Evolutionary conservation across 352 stramenopile genomes (phyloP), one percentile per base, ranked within the genome.

Genomic region (Phytopythium sindhum): DNA sequence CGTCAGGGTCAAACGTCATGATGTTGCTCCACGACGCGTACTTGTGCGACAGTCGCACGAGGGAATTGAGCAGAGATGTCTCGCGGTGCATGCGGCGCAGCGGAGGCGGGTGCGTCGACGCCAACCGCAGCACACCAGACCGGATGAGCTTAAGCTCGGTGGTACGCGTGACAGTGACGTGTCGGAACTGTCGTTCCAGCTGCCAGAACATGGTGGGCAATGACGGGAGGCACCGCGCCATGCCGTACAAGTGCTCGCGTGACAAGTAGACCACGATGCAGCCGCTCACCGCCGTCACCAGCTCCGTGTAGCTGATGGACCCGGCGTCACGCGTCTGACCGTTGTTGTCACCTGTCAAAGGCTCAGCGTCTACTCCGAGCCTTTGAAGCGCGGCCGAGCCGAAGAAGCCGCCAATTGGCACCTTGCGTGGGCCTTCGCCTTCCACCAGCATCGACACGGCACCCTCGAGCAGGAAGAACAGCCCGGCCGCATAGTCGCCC

Each of bases 381-480:
- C 54, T 31, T 26, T 69, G 63, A 53, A 87, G 48, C 26, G 78
- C 72, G 19, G 74, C 74, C 2, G 66, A 82, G 5, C 78, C 78
- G 28, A 87, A 87, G 66, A 75, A 84, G 0, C 78, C 78, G 2
- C 78, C 78, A 8, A 84, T 60, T 1, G 76, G 76, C 4, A 81
- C 66, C 19, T 57, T 63, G 21, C 76, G 63, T 21, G 77, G 61
- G 9, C 63, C 47, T 48, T 68, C 65, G 6, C 60, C 68, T n/a
- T 78, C 67, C 0, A 73, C 19, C 41, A 68, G 50, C 23, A 72
- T 57, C 0, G 64, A 73, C 2, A 87, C 74, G 12, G 80, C 60
- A 2, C 76, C 78, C 60, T 87, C 78, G 8, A 87, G 58, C 17
- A 87, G 60, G 55, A 87, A 87, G 41, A 82, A 87, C 0, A 87